A percentile compares a stretch with the other conserved stretches of the same genome.
Evolutionary conservation across 2,329 filamentous ascomycete species (phyloP).

Genomic region (Paecilomyces sp.): DNA sequence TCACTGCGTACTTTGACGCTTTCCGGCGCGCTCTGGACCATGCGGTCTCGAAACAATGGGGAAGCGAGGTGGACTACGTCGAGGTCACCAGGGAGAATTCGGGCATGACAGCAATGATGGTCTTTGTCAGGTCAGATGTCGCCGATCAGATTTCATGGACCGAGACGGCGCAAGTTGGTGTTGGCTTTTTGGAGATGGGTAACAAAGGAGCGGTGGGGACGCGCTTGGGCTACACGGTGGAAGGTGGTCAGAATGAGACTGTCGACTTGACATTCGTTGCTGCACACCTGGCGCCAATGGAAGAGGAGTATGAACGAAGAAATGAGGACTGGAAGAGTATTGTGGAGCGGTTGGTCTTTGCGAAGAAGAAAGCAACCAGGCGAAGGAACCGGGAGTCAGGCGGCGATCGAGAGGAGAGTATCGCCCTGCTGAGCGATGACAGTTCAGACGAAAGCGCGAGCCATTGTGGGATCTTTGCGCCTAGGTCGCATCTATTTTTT

Average conservation of each 20-base stretch:
- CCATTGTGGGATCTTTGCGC: slow-evolving; percentile 58
- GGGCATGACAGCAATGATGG: slow-evolving; percentile 83
- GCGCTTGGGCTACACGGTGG: slow-evolving; percentile 53
- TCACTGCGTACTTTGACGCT: slow-evolving; percentile 67
- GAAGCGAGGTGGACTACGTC: slow-evolving; percentile 50
- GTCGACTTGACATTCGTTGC: slow-evolving; percentile 77
- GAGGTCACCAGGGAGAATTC: slow-evolving; percentile 66
- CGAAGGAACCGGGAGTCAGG: slow-evolving; percentile 34
- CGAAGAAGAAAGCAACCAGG: slow-evolving; percentile 13
- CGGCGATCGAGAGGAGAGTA: slow-evolving; percentile 19
- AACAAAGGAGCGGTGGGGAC: slow-evolving; percentile 91
- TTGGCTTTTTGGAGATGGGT: slow-evolving; percentile 81
- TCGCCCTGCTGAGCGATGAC: slow-evolving; percentile 21
- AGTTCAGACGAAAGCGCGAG: slow-evolving; percentile 21
- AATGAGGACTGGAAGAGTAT: slow-evolving; percentile 88
- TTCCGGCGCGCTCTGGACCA: slow-evolving; percentile 66
- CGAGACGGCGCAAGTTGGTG: slow-evolving; percentile 74
- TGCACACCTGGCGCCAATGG: slow-evolving; percentile 83
- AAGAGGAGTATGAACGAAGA: slow-evolving; percentile 64
- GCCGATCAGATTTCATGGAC: slow-evolving; percentile 55
- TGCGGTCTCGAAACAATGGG: slow-evolving; percentile 48
- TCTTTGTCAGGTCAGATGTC: slow-evolving; percentile 63
- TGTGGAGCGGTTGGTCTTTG: slow-evolving; percentile 72
- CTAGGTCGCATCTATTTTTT: slow-evolving; percentile 72
- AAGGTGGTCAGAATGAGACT: slow-evolving; percentile 31